These are phyloP conservation scores for Termitomyces sp. DNA, from an alignment of 768 basidiomycete genomes.

Conservation along the genomic window DNA sequence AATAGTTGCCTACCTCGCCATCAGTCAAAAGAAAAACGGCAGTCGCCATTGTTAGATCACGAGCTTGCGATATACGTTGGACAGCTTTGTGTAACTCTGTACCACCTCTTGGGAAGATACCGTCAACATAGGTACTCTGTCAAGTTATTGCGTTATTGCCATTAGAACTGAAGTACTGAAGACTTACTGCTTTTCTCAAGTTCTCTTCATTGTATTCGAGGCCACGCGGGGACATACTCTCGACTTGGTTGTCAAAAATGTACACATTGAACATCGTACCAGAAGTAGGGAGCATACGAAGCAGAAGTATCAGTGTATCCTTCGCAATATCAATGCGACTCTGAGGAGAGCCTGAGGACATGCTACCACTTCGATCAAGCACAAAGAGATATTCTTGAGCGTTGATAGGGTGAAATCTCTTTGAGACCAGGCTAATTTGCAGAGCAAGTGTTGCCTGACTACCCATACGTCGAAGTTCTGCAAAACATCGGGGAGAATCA, in stretches of 20 bases:
- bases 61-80: conserved; percentile 26
- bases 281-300: conserved; percentile 39
- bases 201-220: conserved; percentile 23
- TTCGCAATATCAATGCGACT: conserved; percentile 41
- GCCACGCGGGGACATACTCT: conserved; percentile 31
- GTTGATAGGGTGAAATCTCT: conserved; percentile 33
- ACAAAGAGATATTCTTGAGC: conserved; percentile 57
- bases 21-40: conserved; percentile 56
- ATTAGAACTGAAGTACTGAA: not conserved
- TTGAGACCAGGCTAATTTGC: conserved; percentile 52
- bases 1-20: conserved; percentile 31
- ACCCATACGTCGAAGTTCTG: conserved; percentile 30
- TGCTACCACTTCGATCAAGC: conserved; percentile 54
- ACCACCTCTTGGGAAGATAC: conserved; percentile 42
- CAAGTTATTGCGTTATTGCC: not conserved
- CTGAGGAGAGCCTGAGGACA: conserved; percentile 21
- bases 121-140: conserved; percentile 33
- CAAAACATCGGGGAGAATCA: conserved; percentile 52
- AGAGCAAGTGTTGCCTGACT: conserved; percentile 34
- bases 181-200: conserved; percentile 33
- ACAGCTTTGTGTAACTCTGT: conserved; percentile 46
- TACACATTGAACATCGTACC: conserved; percentile 52
- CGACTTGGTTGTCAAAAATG: conserved; percentile 35
- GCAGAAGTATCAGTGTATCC: conserved; percentile 36
- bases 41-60: conserved; percentile 31